phyloP scores from a whole-genome alignment of 2,329 filamentous ascomycete genomes.

The Nothophoma quercina region DNA sequence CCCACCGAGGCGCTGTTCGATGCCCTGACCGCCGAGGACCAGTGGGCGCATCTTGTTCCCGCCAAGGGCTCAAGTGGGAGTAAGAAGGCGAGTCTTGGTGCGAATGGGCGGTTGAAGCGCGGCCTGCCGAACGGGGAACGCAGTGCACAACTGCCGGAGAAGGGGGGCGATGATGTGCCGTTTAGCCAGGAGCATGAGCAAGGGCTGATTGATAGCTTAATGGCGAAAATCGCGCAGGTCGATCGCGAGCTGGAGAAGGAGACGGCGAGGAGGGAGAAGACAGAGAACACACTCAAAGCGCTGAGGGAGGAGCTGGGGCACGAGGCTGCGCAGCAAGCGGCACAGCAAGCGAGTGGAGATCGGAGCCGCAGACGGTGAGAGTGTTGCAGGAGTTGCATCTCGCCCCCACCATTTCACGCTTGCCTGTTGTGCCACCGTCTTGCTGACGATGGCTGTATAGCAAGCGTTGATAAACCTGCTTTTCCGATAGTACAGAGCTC shows the following conservation, averaged over 20 bases:
- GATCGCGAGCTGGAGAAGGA: conserved; percentile 44
- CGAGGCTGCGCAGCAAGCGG: conserved; percentile 47
- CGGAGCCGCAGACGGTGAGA: conserved; percentile 45
- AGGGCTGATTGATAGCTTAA: conserved; percentile 39
- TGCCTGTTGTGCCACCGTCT: too few relatives aligned
- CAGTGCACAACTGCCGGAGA: conserved; percentile 46
- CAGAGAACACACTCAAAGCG: conserved; percentile 40
- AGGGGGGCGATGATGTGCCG: conserved; percentile 41
- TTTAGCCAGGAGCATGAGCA: conserved; percentile 49
- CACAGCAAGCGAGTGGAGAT: conserved; percentile 49
- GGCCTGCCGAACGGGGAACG: conserved; percentile 47
- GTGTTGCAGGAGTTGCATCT: background rate
- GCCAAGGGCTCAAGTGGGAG: conserved; percentile 51
- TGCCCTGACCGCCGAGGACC: conserved; percentile 77
- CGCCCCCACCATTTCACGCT: too few relatives aligned
- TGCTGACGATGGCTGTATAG: too few relatives aligned
- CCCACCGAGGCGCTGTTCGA: conserved; percentile 93
- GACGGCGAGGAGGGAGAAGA: conserved; percentile 39
- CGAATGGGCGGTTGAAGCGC: conserved; percentile 44
- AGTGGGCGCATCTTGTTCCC: conserved; percentile 56
- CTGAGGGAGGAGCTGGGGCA: conserved; percentile 44
- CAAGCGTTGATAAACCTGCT: too few relatives aligned
- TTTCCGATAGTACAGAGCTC: too few relatives aligned
- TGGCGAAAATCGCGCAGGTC: conserved; percentile 43
- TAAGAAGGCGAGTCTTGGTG: conserved; percentile 47